Conservation (phyloP, 148 eudicot species). For the Suaeda aralocaspica region DNA sequence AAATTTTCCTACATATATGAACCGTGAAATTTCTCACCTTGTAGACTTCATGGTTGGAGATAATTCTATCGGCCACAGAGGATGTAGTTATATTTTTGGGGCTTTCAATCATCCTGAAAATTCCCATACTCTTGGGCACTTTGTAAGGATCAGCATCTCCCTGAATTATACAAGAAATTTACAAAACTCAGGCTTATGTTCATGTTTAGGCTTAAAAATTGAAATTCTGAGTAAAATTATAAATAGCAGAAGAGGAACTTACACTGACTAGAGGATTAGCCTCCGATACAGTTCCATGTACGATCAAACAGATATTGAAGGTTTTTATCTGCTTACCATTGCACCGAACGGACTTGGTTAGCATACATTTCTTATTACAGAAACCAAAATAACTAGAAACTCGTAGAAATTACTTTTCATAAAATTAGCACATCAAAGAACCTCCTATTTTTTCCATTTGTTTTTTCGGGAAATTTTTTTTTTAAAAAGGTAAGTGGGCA, state of each 20-base stretch:
- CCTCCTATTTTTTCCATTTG: too few relatives aligned
- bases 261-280: conserved; percentile 50
- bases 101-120: conserved; percentile 65
- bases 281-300: conserved; percentile 86
- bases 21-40: conserved; percentile 36
- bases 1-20: too few relatives aligned
- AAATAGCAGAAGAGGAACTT: conserved; percentile 27
- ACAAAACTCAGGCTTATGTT: conserved; percentile 1
- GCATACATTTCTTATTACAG: neutral
- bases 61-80: conserved; percentile 72
- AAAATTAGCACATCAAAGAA: too few relatives aligned
- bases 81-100: conserved; percentile 75
- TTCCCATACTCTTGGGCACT: conserved; percentile 78
- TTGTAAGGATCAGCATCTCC: conserved; percentile 62
- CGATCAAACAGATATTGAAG: conserved; percentile 83
- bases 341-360: conserved; percentile 3
- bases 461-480: too few relatives aligned
- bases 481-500: conserved; percentile 14
- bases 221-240: neutral
- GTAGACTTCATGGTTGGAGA: conserved; percentile 73
- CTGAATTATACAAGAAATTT: conserved; percentile 38
- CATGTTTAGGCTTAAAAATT: neutral
- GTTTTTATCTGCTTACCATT: conserved; percentile 36
- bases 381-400: neutral
- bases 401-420: too few relatives aligned